Evolutionary conservation across 2,329 filamentous ascomycete species (phyloP).

Genomic region (Colletotrichum lupini): DNA sequence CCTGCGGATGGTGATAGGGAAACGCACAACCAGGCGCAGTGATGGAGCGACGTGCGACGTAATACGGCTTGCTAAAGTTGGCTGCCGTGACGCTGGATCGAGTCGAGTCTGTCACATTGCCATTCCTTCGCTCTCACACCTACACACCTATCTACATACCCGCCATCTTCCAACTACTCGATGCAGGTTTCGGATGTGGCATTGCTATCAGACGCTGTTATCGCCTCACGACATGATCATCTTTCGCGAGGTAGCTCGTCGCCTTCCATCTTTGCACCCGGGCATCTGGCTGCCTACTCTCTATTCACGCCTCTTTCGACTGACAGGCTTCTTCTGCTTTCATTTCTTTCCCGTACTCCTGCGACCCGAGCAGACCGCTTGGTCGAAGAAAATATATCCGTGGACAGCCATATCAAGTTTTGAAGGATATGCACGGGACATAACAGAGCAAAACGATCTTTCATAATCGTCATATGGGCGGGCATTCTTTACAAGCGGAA

Average conservation of each 20-base stretch:
- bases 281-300: neutral
- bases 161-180: neutral
- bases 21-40: neutral
- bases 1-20: neutral
- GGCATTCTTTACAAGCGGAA: neutral
- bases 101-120: neutral
- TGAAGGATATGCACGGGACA: neutral
- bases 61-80: conserved; percentile 1
- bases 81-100: too few relatives aligned
- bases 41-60: neutral
- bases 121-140: too few relatives aligned
- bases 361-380: neutral
- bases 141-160: too few relatives aligned
- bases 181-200: neutral
- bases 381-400: neutral
- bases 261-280: neutral
- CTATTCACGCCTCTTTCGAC: neutral
- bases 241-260: neutral
- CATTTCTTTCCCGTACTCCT: neutral
- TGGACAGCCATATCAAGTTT: neutral
- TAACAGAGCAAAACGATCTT: neutral
- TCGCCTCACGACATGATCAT: neutral
- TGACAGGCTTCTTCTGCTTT: neutral
- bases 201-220: neutral
- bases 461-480: neutral